phyloP scores from a whole-genome alignment of 2,329 filamentous ascomycete species.

The Fusarium sp. region DNA sequence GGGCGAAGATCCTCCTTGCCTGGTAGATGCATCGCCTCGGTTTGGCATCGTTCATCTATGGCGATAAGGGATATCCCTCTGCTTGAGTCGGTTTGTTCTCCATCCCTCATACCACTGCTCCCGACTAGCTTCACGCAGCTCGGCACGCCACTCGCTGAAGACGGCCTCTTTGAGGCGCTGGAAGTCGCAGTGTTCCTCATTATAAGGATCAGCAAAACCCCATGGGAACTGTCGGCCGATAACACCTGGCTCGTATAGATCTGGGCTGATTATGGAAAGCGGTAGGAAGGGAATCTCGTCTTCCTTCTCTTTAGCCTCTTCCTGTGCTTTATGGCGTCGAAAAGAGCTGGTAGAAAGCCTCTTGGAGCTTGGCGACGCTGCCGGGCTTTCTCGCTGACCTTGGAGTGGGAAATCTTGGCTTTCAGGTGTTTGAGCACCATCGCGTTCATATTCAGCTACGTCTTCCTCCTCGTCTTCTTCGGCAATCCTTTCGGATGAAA shows the following conservation, averaged over 20 bases:
- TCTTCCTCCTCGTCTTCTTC: constrained; percentile 59
- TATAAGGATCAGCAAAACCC: constrained; percentile 96
- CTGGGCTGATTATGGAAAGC: constrained; percentile 92
- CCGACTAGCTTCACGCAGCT: constrained; percentile 88
- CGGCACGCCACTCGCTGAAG: constrained; percentile 91
- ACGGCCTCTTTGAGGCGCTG: constrained; percentile 88
- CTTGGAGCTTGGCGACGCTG: constrained; percentile 55
- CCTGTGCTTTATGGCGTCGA: constrained; percentile 58
- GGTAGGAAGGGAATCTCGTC: constrained; percentile 79
- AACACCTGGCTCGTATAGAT: constrained; percentile 83
- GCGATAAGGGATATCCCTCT: constrained; percentile 56
- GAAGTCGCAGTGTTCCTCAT: constrained; percentile 94
- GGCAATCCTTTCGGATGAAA: constrained; percentile 63
- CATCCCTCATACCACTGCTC: constrained; percentile 97
- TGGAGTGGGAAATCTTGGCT: constrained; percentile 55
- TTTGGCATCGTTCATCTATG: constrained; percentile 45
- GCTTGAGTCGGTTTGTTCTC: constrained; percentile 78
- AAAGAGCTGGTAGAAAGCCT: constrained; percentile 59
- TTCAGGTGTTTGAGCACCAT: constrained; percentile 40
- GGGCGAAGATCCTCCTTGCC: constrained; percentile 1
- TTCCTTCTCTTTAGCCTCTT: constrained; percentile 61
- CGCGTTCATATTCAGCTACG: constrained; percentile 27
- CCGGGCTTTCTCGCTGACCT: constrained; percentile 46
- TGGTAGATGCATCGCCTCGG: constrained; percentile 2
- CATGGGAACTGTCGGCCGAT: constrained; percentile 92